A percentile compares a stretch with the other conserved stretches of the same genome.
phyloP scores from a whole-genome alignment of 2,329 filamentous ascomycete species.

The Stemphylium lycopersici region DNA sequence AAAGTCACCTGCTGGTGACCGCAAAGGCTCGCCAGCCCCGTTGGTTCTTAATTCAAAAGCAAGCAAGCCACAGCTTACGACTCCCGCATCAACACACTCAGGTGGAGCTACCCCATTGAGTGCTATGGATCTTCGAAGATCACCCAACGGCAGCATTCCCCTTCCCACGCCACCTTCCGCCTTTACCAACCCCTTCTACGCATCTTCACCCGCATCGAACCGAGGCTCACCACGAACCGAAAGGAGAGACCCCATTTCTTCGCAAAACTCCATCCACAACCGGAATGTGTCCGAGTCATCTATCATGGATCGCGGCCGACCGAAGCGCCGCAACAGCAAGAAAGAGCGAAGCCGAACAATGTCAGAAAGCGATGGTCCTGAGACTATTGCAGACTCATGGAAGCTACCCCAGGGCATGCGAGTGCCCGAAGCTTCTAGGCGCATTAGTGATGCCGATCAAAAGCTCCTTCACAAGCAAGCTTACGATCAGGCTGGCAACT shows the following conservation, averaged over 20 bases:
- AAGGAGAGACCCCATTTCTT: conserved; percentile 38
- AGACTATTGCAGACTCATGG: conserved; percentile 41
- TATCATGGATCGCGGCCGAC: conserved; percentile 48
- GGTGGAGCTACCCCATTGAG: conserved; percentile 34
- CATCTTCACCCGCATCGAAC: conserved; percentile 38
- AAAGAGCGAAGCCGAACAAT: conserved; percentile 40
- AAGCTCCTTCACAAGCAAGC: conserved; percentile 48
- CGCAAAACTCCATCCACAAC: conserved; percentile 30
- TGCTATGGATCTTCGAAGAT: conserved; percentile 39
- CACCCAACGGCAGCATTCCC: conserved; percentile 36
- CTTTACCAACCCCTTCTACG: conserved; percentile 40
- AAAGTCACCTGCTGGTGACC: conserved; percentile 44
- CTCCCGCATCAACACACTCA: conserved; percentile 36
- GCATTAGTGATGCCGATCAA: conserved; percentile 45
- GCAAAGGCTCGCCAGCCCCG: conserved; percentile 44
- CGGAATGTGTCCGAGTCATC: conserved; percentile 49
- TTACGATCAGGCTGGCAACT: conserved; percentile 48
- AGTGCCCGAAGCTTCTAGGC: conserved; percentile 41
- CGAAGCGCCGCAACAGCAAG: conserved; percentile 41
- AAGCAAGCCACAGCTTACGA: conserved; percentile 40
- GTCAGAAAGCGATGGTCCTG: conserved; percentile 40
- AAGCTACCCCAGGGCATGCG: conserved; percentile 47
- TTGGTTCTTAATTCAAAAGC: conserved; percentile 40
- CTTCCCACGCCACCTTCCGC: conserved; percentile 41
- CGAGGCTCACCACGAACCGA: conserved; percentile 42